Evolutionary conservation across 495 filamentous ascomycete genomes (phyloP), one percentile per base, ranked within the genome.

Genomic region (Penicillium waksmanii): DNA sequence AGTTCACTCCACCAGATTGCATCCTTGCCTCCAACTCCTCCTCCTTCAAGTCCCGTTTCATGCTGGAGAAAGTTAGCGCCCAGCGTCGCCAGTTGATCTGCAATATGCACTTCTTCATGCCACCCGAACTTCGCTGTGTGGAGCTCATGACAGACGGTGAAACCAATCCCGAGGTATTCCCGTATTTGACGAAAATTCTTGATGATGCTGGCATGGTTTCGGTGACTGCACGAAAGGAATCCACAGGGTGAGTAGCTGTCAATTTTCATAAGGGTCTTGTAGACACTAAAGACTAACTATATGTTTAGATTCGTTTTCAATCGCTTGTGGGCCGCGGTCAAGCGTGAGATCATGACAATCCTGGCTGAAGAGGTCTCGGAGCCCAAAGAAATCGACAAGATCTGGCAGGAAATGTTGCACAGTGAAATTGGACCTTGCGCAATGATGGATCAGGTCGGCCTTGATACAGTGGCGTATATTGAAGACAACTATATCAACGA

Each of bases 241-340:
- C 77, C 5, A 82, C 79, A 5, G 84, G 84, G 55, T 75, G 50
- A 15, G 64, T 61, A 52, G 49, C 33, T 6, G 40, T 10, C 10
- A 5, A 10, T 5, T 35, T 10, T 10, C 33, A 5, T 35, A 5
- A 10, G 10, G 5, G 33, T 35, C 5, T 35, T 35, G n/a, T n/a
- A n/a, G n/a, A n/a, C n/a, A n/a, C n/a, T n/a, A n/a, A n/a, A n/a
- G 33, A 35, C 33, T 35, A 10, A 10, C 33, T 35, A 0, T 21
- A 36, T 49, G 5, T 33, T 17, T 27, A 75, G 72, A 8, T 80
- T 85, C 61, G 77, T 87, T 17, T 80, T 84, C 66, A 84, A 84
- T 55, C 81, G 84, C 0, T 70, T 87, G 19, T 87, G 82, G 82
- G 83, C 80, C 0, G 82, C 82, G 5, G 69, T 84, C 57, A 84